Percentiles rank a stretch among this genome's conserved stretches.
Evolutionary conservation across 2,329 filamentous ascomycete genomes (phyloP).

Genomic region (Sporothrix brunneoviolacea): DNA sequence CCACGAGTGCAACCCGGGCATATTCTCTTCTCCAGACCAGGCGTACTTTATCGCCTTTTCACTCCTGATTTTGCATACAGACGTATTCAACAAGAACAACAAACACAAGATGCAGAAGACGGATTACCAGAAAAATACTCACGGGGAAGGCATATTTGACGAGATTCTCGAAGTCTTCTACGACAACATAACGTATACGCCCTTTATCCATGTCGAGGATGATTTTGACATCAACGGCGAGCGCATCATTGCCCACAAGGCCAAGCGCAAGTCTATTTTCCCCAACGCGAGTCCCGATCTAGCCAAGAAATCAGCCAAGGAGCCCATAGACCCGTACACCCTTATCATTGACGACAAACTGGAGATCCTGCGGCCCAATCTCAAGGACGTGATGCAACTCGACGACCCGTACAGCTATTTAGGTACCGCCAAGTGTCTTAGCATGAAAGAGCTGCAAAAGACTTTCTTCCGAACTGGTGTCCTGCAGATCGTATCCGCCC

Average conservation of each 20-base stretch:
- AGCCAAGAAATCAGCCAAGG: constrained; percentile 59
- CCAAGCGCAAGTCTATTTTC: constrained; percentile 64
- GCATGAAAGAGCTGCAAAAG: constrained; percentile 74
- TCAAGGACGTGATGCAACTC: constrained; percentile 86
- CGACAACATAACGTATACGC: constrained; percentile 97
- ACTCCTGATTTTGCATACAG: constrained; percentile 89
- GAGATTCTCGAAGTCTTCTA: constrained; percentile 95
- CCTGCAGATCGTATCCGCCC: constrained; percentile 87
- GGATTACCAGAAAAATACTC: constrained; percentile 93
- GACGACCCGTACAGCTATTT: constrained; percentile 90
- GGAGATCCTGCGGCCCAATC: constrained; percentile 71
- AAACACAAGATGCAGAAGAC: constrained; percentile 97
- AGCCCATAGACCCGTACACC: constrained; percentile 92
- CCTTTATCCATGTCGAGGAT: constrained; percentile 96
- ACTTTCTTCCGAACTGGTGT: constrained; percentile 89
- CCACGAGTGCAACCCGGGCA: constrained; percentile 95
- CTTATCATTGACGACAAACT: constrained; percentile 87
- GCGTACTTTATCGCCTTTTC: constrained; percentile 99
- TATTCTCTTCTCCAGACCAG: constrained; percentile 84
- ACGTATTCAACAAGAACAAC: constrained; percentile 99
- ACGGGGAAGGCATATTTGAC: constrained; percentile 84
- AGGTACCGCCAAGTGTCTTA: constrained; percentile 66
- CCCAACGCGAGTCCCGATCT: constrained; percentile 58
- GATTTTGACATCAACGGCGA: constrained; percentile 75
- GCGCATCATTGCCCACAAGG: constrained; percentile 62